Evolutionary conservation across 805 yeast species (phyloP).

Genomic region (Cyberlindnera nakhonratchasimensis): DNA sequence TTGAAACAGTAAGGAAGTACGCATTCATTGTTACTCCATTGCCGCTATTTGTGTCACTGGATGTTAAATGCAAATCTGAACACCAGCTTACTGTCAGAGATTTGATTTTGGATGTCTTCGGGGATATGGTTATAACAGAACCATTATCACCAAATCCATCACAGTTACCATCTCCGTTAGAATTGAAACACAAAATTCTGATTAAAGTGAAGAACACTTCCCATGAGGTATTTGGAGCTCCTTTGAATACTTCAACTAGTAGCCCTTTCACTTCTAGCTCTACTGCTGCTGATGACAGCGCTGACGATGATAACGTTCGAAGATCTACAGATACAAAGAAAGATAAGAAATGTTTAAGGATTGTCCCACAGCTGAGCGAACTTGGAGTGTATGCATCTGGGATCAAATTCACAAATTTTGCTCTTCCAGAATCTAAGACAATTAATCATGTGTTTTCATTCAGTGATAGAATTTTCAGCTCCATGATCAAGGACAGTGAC

Average conservation of each 20-base stretch:
- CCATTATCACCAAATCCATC: slow-evolving; percentile 27
- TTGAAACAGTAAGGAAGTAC: slow-evolving; percentile 71
- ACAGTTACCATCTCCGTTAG: slow-evolving; percentile 70
- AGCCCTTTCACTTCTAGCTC: slow-evolving; percentile 29
- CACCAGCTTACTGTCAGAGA: slow-evolving; percentile 62
- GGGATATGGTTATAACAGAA: slow-evolving; percentile 42
- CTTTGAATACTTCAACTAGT: slow-evolving; percentile 16
- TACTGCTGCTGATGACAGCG: slow-evolving; percentile 30
- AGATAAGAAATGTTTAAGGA: slow-evolving; percentile 21
- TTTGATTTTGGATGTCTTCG: slow-evolving; percentile 54
- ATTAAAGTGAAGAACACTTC: slow-evolving; percentile 64
- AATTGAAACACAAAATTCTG: slow-evolving; percentile 65
- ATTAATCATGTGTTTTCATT: slow-evolving; percentile 82
- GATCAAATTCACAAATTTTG: slow-evolving; percentile 71
- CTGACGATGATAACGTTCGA: slow-evolving; percentile 2
- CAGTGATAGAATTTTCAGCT: slow-evolving; percentile 64
- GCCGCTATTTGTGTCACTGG: slow-evolving; percentile 85
- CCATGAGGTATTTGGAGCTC: slow-evolving; percentile 22
- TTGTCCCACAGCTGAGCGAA: slow-evolving; percentile 45
- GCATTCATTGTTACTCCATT: slow-evolving; percentile 85
- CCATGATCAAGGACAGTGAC: slow-evolving; percentile 59
- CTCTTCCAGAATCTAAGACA: slow-evolving; percentile 81
- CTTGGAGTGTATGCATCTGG: slow-evolving; percentile 69
- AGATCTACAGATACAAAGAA: slow-evolving; percentile 8
- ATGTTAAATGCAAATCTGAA: slow-evolving; percentile 67